These are phyloP conservation scores for Calocybe gangraenosa DNA, from an alignment of 768 basidiomycete species.

Conservation along the genomic window DNA sequence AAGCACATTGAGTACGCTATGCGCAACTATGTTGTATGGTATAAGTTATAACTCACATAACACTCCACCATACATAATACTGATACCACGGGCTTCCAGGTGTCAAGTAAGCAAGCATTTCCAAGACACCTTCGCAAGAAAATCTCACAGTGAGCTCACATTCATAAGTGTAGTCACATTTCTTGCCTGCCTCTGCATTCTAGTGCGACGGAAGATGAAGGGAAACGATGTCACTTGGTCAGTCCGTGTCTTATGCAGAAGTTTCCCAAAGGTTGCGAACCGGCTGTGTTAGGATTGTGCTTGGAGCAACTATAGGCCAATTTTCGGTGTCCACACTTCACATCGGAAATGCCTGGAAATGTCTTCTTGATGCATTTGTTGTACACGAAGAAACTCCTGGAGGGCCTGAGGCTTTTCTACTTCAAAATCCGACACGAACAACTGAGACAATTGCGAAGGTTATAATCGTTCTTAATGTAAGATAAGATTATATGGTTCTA, in stretches of 20 bases:
- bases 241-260: background rate
- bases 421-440: background rate
- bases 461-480: constrained; percentile 8
- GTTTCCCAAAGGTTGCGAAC: background rate
- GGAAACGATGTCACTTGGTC: constrained; percentile 3
- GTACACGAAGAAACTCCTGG: constrained; percentile 1
- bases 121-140: too few species aligned
- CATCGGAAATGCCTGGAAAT: constrained; percentile 6
- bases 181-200: constrained; percentile 11
- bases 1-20: constrained; percentile 3
- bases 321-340: constrained; percentile 15
- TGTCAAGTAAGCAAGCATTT: too few species aligned
- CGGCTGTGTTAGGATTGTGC: constrained; percentile 11
- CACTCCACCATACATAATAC: background rate
- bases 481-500: background rate
- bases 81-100: too few species aligned
- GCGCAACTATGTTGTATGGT: constrained; percentile 17
- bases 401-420: background rate
- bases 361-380: constrained; percentile 12
- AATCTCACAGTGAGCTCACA: too few species aligned
- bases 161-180: constrained; percentile 10
- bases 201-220: constrained; percentile 5
- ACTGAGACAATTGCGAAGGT: background rate
- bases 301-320: constrained; percentile 9
- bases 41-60: background rate